Evolutionary conservation across 306 rosid species (phyloP).

Genomic region (Sophora flavescens): DNA sequence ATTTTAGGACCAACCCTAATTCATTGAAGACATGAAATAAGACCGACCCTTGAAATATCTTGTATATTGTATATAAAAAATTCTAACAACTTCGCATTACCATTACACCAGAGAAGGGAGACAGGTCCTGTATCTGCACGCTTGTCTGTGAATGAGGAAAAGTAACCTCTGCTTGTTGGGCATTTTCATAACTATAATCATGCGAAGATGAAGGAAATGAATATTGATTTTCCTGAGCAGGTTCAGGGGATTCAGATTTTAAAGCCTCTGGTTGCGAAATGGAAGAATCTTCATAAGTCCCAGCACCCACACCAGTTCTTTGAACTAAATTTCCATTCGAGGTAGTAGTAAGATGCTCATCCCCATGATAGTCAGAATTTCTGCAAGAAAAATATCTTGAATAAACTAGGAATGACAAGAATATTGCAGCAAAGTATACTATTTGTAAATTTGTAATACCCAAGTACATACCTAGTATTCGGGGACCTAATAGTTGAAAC

Average conservation of each 20-base stretch:
- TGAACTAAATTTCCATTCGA: constrained; percentile 77
- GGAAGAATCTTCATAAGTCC: constrained; percentile 71
- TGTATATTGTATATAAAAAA: constrained; percentile 28
- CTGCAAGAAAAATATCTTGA: constrained; percentile 56
- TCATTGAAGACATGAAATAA: constrained; percentile 10
- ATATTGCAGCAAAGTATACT: constrained; percentile 10
- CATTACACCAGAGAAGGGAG: constrained; percentile 85
- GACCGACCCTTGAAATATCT: constrained; percentile 1
- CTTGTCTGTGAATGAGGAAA: constrained; percentile 76
- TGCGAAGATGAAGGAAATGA: constrained; percentile 81
- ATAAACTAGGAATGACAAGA: constrained; percentile 35
- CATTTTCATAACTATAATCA: constrained; percentile 72
- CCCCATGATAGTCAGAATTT: constrained; percentile 81
- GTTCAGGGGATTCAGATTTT: constrained; percentile 74
- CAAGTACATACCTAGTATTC: constrained; percentile 65
- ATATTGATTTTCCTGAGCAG: constrained; percentile 76
- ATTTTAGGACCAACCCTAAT: constrained; percentile 32
- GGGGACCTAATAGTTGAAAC: constrained; percentile 74
- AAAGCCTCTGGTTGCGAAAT: constrained; percentile 79
- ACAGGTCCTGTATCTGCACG: constrained; percentile 83
- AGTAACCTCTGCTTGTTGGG: constrained; percentile 69
- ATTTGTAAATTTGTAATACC: not conserved
- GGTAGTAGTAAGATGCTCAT: constrained; percentile 72
- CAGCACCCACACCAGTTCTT: constrained; percentile 67
- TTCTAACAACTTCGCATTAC: constrained; percentile 53